Base-by-base conservation (phyloP, 148 eudicot genomes). In the Limonium bicolor region DNA sequence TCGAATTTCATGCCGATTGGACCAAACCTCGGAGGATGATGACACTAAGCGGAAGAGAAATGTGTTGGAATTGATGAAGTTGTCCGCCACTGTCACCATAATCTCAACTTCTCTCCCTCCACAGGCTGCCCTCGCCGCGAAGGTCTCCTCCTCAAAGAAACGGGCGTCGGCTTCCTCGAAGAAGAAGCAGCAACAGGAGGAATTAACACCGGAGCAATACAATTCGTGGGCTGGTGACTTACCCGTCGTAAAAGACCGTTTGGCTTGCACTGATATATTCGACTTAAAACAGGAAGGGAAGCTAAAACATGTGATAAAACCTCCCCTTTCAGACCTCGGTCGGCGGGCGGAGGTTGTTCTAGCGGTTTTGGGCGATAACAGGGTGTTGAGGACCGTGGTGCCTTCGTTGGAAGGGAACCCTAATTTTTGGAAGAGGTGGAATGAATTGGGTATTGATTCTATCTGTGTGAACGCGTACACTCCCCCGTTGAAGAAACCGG, bases 401-500 rank as follows among this genome's bases (percentile, higher is more conserved):
- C 96, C 96, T 17, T 70, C 85, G 1, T 8, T 69, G 5, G 88
- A 68, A 50, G 65, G 55, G 13, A 87, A 82, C 60, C 46, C 68
- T 7, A 78, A 46, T 50, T 86, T 86, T 65, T 86, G 96, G 96
- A 60, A 41, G 14, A 56, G 28, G 33, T 82, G 96, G 96, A 80
- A 73, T 50, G 94, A 76, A 48, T 65, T 86, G 58, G 40, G 54
- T 20, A 44, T 86, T 23, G 84, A 78, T 42, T 49, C 66, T 2
- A 7, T 76, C 41, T 82, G 85, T 65, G 72, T 86, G 20, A 82
- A 82, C 53, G 94, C 96, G 4, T 86, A 75, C 63, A 70, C 60
- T 36, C 96, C 96, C 0, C 87, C 96, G 0, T 58, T 82, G 56
- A 86, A 76, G 60, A 76, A 53, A 49, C 94, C 88, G 2, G 88